Evolutionary conservation across 202 grass and related monocot genomes (phyloP), one percentile per base, ranked within the genome.

Genomic region (Dendrocalamus latiflorus): DNA sequence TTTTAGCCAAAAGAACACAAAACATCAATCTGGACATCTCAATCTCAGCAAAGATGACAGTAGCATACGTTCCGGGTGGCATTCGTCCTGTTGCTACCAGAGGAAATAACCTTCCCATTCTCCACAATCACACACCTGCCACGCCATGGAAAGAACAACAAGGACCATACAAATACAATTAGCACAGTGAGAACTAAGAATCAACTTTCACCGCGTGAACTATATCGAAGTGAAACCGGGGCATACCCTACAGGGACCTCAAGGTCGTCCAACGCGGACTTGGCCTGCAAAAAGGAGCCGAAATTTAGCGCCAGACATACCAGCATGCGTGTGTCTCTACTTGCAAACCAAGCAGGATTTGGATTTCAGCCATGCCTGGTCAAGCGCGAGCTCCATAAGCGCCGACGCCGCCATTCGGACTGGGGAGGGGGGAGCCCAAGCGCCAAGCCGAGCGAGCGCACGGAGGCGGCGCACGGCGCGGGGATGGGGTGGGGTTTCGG

Each of bases 201-300:
- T 44, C 14, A 49, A 39, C 22, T 73, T 49, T 7, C 6, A 58
- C n/a, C 0, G n/a, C 16, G 55, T 73, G 39, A 67, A 67, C 61
- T 18, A 24, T 67, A 39, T 53, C 50, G 26, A 66, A 79, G 50
- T 25, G 8, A 79, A 90, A 78, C 47, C 5, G 34, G 54, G 55
- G 86, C 76, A 9, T 91, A 98, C 92, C 91, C 90, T 67, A 94
- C 89, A 71, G 92, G 95, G 78, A 98, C 92, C 85, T 98, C 95
- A 51, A 98, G 87, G 48, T 91, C 93, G 74, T 91, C 84, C 70
- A 98, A 65, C 39, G 95, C 92, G 72, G 89, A 85, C 74, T 89
- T 90, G 13, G 92, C 95, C 90, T 98, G 45, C 70, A 86, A 55
- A 72, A 83, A 75, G 33, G 50, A 68, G 11, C 30, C 34, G 10